phyloP scores from a whole-genome alignment of 1,284 basidiomycete species.

The Ustilago crameri region DNA sequence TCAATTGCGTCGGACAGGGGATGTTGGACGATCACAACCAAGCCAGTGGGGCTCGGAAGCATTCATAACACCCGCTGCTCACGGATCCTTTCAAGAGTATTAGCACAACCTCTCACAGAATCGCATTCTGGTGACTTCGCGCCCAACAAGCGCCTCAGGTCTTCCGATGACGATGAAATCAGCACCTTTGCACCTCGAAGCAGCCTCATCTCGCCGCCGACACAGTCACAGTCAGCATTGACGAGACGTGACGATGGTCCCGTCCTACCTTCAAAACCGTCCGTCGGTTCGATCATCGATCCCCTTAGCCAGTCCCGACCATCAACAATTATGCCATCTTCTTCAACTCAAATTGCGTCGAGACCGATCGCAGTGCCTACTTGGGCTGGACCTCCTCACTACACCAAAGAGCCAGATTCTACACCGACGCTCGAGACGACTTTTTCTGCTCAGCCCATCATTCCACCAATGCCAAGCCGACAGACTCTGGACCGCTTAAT shows the following conservation, averaged over 20 bases:
- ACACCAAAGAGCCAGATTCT: neutral
- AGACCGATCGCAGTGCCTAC: neutral
- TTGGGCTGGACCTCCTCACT: conserved; percentile 8
- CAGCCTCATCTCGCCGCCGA: neutral
- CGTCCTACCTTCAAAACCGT: neutral
- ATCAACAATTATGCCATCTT: conserved; percentile 1
- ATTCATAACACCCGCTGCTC: neutral
- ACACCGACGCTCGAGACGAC: neutral
- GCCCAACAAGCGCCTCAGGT: conserved; percentile 10
- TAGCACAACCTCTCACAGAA: conserved; percentile 2
- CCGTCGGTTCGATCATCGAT: neutral
- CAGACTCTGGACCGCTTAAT: conserved; percentile 17
- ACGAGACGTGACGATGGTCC: conserved; percentile 2
- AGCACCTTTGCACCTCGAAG: neutral
- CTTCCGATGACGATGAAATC: neutral
- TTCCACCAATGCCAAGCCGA: conserved; percentile 10
- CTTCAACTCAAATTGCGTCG: conserved; percentile 2
- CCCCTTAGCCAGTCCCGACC: neutral
- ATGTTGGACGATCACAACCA: neutral
- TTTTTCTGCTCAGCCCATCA: neutral
- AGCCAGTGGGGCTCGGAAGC: neutral
- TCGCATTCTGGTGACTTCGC: neutral
- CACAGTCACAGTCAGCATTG: neutral
- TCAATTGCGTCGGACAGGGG: conserved; percentile 1
- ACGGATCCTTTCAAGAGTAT: neutral